Evolutionary conservation across 2,329 filamentous ascomycete species (phyloP), one percentile per base, ranked within the genome.

Genomic region (Nemania sp.): DNA sequence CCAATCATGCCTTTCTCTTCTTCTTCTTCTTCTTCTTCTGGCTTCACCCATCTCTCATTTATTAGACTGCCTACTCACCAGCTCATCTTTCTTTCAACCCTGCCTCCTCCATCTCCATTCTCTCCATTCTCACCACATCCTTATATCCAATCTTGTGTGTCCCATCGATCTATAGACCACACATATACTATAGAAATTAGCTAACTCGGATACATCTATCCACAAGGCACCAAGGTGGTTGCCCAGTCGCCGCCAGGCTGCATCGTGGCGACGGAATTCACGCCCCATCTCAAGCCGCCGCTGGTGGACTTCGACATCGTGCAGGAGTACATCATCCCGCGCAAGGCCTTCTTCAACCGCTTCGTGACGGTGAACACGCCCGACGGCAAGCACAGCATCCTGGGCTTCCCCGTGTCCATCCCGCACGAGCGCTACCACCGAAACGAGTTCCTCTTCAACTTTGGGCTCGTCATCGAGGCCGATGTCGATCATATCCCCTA

Each of bases 361-460:
- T 90, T 94, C 68, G 87, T 98, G 69, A 92, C 92, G 29, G 90
- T 97, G 64, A 91, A 91, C 79, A 91, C 93, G 53, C 88, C 89
- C 0, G 87, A 89, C 63, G 85, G 85, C 73, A 88, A 88, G 72
- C 92, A 94, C 80, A 89, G 90, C 66, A 89, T 99, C 63, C 86
- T 99, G 38, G 93, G 94, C 18, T 93, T 94, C 75, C 96, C 96
- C 0, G 91, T 98, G 61, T 95, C 93, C 77, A 93, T 98, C 77
- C 89, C 91, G 59, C 88, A 94, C 71, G 87, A 90, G 63, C 91
- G 91, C 73, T 97, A 98, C 77, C 89, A 92, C 76, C 91, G 96
- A 66, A 97, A 97, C 81, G 93, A 97, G 80, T 98, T 98, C 84
- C 97, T 98, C 77, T 99, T 98, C 88, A 98, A 98, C 80, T 97